phyloP scores from a whole-genome alignment of 139 green algal species.

The Chlamydomonas incerta region DNA sequence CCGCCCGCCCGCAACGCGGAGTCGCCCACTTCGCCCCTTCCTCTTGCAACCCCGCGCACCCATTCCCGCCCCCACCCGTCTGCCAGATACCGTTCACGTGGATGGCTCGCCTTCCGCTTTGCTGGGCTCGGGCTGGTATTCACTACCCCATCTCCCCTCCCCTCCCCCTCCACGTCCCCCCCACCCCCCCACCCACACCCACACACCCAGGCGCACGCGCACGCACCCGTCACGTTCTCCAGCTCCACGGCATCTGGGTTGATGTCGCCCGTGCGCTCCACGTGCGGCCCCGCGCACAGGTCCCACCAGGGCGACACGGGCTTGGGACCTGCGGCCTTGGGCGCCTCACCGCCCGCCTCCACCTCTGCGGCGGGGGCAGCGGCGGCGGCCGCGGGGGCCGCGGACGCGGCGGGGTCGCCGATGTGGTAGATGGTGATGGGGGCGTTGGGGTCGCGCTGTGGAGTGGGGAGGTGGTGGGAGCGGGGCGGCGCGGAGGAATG shows the following conservation, averaged over 20 bases:
- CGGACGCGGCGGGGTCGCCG: slow-evolving; percentile 61
- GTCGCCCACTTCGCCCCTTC: no score
- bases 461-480: background rate
- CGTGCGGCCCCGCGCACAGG: slow-evolving; percentile 95
- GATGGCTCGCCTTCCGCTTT: no score
- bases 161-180: background rate
- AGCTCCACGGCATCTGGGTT: slow-evolving; percentile 88
- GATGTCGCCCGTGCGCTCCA: slow-evolving; percentile 87
- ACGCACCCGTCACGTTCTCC: slow-evolving; percentile 88
- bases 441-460: slow-evolving; percentile 69
- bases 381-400: background rate
- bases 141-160: background rate
- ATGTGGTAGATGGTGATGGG: slow-evolving; percentile 99
- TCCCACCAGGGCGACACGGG: slow-evolving; percentile 83
- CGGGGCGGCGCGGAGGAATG: no score
- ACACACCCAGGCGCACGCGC: slow-evolving; percentile 8
- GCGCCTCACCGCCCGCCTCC: background rate
- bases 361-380: background rate
- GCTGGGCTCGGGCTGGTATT: no score
- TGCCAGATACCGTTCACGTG: no score
- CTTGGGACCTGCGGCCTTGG: no score
- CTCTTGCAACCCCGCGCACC: no score
- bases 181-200: background rate
- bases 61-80: no score
- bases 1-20: no score